phyloP scores from a whole-genome alignment of 192 early-diverging fungal genomes.

The Jimgerdemannia flammicorona region DNA sequence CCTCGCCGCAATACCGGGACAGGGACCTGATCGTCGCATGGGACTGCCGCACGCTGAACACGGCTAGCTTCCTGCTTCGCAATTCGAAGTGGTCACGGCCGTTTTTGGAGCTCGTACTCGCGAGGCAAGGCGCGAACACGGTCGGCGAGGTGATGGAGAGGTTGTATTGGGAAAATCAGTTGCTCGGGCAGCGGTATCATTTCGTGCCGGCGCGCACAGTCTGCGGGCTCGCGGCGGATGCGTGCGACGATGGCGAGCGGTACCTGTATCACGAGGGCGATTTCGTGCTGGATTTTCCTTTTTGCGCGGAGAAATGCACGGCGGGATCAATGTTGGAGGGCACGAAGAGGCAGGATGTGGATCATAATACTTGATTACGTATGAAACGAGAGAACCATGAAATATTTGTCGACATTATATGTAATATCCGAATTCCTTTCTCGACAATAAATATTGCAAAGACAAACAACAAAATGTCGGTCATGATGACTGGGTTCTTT shows the following conservation, averaged over 20 bases:
- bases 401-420: no score
- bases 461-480: no score
- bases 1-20: no score
- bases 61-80: neutral
- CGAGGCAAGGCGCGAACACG: neutral
- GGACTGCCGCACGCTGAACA: neutral
- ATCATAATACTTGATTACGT: no score
- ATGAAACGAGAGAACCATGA: no score
- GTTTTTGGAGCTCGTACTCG: neutral
- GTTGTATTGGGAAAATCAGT: neutral
- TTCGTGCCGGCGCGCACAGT: no score
- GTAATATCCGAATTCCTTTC: no score
- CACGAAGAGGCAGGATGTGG: no score
- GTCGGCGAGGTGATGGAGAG: neutral
- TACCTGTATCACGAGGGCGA: neutral
- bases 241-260: neutral
- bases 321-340: no score
- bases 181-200: no score
- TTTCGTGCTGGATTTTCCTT: neutral
- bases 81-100: neutral
- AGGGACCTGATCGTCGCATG: neutral
- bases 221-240: neutral
- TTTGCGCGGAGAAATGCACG: neutral
- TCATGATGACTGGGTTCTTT: no score
- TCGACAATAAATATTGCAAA: no score